These are phyloP conservation scores for Mycena metata DNA, from an alignment of 768 basidiomycete genomes.

Conservation along the genomic window DNA sequence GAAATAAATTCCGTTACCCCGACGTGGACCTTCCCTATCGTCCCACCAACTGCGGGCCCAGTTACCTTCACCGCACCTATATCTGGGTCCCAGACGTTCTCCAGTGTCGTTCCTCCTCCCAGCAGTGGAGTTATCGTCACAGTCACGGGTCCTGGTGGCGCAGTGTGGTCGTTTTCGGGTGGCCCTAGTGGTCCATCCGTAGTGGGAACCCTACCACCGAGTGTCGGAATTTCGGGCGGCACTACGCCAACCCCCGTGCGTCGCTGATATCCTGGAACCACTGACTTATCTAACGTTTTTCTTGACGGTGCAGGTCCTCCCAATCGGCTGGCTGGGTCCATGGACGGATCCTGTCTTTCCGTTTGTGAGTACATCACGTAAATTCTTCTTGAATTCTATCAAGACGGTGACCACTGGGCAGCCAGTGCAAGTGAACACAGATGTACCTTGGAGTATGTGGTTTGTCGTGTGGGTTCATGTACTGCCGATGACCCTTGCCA, in stretches of 20 bases:
- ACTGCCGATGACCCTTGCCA: neutral
- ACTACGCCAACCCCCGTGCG: conserved; percentile 6
- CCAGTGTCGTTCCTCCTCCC: conserved; percentile 16
- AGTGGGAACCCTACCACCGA: conserved; percentile 4
- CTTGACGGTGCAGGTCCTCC: neutral
- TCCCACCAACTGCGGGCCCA: conserved; percentile 11
- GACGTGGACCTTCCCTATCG: conserved; percentile 16
- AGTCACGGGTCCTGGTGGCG: conserved; percentile 20
- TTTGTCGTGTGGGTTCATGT: neutral
- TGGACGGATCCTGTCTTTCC: conserved; percentile 17
- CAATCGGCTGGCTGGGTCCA: conserved; percentile 14
- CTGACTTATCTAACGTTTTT: too few relatives aligned
- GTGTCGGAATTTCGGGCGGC: conserved; percentile 15
- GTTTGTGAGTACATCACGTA: neutral
- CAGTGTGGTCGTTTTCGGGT: neutral
- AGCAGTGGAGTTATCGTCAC: neutral
- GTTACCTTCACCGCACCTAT: conserved; percentile 26
- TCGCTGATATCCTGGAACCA: too few relatives aligned
- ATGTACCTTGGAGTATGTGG: conserved; percentile 21
- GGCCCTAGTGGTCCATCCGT: neutral
- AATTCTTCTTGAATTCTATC: too few relatives aligned
- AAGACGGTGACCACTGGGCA: conserved; percentile 17
- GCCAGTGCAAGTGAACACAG: conserved; percentile 9
- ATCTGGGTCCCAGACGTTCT: conserved; percentile 11
- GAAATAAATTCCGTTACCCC: neutral